Evolutionary conservation across 2,329 filamentous ascomycete genomes (phyloP).

Genomic region (Xylariaceae sp.): DNA sequence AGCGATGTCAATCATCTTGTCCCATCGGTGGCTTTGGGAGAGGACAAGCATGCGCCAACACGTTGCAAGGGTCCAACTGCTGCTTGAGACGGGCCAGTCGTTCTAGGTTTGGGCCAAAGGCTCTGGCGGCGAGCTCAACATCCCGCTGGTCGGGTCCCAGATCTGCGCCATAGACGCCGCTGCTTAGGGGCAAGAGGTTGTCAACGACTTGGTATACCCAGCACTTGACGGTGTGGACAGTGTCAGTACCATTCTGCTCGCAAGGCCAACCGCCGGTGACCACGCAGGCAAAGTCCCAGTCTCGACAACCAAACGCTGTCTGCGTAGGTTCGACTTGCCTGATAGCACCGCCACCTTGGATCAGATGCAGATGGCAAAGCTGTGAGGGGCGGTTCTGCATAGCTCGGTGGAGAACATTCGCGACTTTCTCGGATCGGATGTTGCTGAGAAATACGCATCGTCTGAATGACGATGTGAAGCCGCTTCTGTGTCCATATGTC

Average conservation of each 20-base stretch:
- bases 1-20: no score
- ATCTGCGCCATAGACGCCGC: constrained; percentile 58
- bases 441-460: constrained; percentile 58
- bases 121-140: constrained; percentile 44
- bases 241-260: constrained; percentile 46
- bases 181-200: constrained; percentile 47
- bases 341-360: constrained; percentile 57
- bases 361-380: constrained; percentile 60
- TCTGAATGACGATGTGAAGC: constrained; percentile 64
- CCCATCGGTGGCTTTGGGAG: constrained; percentile 38
- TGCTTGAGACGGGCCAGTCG: constrained; percentile 53
- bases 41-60: constrained; percentile 54
- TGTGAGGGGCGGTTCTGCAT: constrained; percentile 48
- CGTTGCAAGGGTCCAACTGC: constrained; percentile 44
- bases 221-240: constrained; percentile 36
- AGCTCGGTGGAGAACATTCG: constrained; percentile 41
- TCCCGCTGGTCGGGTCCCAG: constrained; percentile 63
- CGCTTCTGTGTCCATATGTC: constrained; percentile 55
- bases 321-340: constrained; percentile 41
- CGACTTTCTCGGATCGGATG: constrained; percentile 38
- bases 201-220: constrained; percentile 58
- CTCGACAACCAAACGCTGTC: constrained; percentile 61
- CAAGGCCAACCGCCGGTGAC: constrained; percentile 61
- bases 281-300: constrained; percentile 64
- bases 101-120: constrained; percentile 55